Percentiles rank a stretch among this genome's conserved stretches.
Conservation (phyloP, 2,329 filamentous ascomycete species). For the Meredithiella fracta region DNA sequence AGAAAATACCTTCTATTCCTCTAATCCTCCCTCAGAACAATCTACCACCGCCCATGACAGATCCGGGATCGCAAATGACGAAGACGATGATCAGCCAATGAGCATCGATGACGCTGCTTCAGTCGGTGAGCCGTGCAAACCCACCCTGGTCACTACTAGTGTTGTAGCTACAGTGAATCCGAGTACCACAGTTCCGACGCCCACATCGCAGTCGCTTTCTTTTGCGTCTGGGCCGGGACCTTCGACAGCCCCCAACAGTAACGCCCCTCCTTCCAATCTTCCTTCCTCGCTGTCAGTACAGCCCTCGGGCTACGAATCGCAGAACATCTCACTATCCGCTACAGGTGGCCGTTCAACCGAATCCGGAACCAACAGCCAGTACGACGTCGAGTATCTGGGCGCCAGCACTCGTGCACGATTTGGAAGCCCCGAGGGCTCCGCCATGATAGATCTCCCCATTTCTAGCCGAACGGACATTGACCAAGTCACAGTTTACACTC, state of each 20-base stretch:
- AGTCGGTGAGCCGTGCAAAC: slow-evolving; percentile 8
- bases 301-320: slow-evolving; percentile 5
- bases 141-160: neutral
- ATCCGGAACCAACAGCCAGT: slow-evolving; percentile 2
- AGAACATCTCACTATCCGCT: slow-evolving; percentile 2
- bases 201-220: slow-evolving; percentile 6
- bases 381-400: neutral
- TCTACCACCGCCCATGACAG: slow-evolving; percentile 17
- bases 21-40: slow-evolving; percentile 65
- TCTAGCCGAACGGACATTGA: slow-evolving; percentile 11
- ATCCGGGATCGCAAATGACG: slow-evolving; percentile 14
- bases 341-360: slow-evolving; percentile 3
- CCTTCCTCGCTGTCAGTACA: slow-evolving; percentile 5
- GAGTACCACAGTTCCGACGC: neutral
- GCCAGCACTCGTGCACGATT: neutral
- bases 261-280: slow-evolving; percentile 10
- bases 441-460: neutral
- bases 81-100: slow-evolving; percentile 15
- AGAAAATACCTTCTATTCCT: slow-evolving; percentile 91
- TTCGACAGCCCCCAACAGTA: slow-evolving; percentile 11
- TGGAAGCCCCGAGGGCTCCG: slow-evolving; percentile 1
- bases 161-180: neutral
- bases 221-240: slow-evolving; percentile 6
- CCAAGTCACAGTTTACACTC: slow-evolving; percentile 6
- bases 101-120: slow-evolving; percentile 12